Evolutionary conservation across 176 grass and related monocot genomes (phyloP).

Genomic region (Leersia perrieri): DNA sequence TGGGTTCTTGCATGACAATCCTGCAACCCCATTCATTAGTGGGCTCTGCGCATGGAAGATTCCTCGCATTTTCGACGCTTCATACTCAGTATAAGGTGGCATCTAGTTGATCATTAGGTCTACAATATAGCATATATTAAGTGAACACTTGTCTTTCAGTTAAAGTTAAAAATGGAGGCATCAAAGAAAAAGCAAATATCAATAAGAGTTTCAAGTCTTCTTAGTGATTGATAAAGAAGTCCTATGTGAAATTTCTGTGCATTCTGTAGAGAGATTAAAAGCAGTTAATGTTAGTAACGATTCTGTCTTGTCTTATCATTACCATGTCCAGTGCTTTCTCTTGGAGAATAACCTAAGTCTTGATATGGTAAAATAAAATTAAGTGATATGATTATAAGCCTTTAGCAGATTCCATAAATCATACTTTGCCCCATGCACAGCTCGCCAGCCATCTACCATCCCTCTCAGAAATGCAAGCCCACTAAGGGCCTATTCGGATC

Average conservation of each 20-base stretch:
- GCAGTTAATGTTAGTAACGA: neutral
- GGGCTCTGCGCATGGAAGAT: slow-evolving; percentile 57
- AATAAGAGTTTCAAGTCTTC: slow-evolving; percentile 41
- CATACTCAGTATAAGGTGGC: slow-evolving; percentile 44
- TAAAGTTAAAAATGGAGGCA: slow-evolving; percentile 39
- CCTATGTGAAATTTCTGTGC: slow-evolving; percentile 28
- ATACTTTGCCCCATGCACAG: neutral
- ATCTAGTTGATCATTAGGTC: slow-evolving; percentile 64
- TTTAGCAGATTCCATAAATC: slow-evolving; percentile 22
- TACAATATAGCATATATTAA: slow-evolving; percentile 51
- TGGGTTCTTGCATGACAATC: slow-evolving; percentile 61
- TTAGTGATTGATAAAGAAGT: slow-evolving; percentile 32
- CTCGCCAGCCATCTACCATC: slow-evolving; percentile 9
- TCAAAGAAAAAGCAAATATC: slow-evolving; percentile 44
- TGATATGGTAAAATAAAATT: slow-evolving; percentile 10
- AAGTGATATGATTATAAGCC: neutral
- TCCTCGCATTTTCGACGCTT: slow-evolving; percentile 54
- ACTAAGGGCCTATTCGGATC: too few relatives aligned
- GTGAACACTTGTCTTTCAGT: slow-evolving; percentile 51
- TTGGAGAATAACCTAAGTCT: slow-evolving; percentile 1
- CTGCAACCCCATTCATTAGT: slow-evolving; percentile 47
- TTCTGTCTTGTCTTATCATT: neutral
- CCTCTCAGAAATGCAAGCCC: slow-evolving; percentile 18
- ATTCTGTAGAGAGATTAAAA: slow-evolving; percentile 28
- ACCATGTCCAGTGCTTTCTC: neutral